A percentile compares a stretch with the other conserved stretches of the same genome.
Conservation (phyloP, 139 green algal species). For the Chlamydomonas asymmetrica region DNA sequence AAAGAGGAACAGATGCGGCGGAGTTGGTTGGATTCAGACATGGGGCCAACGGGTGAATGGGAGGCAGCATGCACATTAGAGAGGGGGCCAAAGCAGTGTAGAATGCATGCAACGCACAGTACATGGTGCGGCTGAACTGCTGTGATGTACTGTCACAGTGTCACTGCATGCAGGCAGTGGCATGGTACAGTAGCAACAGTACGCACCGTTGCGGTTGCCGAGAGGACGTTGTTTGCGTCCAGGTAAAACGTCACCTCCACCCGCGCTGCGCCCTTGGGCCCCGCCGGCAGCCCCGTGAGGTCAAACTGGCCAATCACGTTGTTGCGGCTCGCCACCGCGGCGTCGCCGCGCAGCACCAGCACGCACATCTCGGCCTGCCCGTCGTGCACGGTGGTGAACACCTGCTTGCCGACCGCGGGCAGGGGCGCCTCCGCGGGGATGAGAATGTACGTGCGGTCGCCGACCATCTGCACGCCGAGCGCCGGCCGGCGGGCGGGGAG, state of each 20-base stretch:
- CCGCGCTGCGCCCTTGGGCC: constrained; percentile 4
- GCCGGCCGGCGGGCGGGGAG: constrained; percentile 50
- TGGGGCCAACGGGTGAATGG: too few relatives aligned
- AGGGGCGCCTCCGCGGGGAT: constrained; percentile 46
- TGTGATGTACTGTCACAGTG: too few relatives aligned
- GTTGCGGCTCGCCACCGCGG: constrained; percentile 47
- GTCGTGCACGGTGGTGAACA: constrained; percentile 62
- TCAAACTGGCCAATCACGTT: constrained; percentile 66
- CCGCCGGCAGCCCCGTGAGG: constrained; percentile 51
- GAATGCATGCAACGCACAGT: too few relatives aligned
- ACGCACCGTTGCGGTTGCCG: constrained; percentile 39
- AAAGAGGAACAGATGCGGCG: too few relatives aligned
- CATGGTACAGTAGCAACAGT: too few relatives aligned
- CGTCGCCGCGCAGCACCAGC: constrained; percentile 57
- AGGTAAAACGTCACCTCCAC: constrained; percentile 56
- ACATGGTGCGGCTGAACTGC: too few relatives aligned
- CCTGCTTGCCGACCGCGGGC: constrained; percentile 41
- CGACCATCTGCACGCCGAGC: constrained; percentile 58
- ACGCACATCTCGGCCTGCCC: constrained; percentile 61
- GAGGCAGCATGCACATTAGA: too few relatives aligned
- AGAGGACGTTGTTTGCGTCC: constrained; percentile 52
- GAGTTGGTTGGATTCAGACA: too few relatives aligned
- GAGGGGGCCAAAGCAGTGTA: too few relatives aligned
- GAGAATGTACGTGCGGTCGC: constrained; percentile 54
- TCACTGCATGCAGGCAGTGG: too few relatives aligned